These are phyloP conservation scores for Aspergillus alliaceus DNA, from an alignment of 2,329 filamentous ascomycete genomes.

Conservation along the genomic window DNA sequence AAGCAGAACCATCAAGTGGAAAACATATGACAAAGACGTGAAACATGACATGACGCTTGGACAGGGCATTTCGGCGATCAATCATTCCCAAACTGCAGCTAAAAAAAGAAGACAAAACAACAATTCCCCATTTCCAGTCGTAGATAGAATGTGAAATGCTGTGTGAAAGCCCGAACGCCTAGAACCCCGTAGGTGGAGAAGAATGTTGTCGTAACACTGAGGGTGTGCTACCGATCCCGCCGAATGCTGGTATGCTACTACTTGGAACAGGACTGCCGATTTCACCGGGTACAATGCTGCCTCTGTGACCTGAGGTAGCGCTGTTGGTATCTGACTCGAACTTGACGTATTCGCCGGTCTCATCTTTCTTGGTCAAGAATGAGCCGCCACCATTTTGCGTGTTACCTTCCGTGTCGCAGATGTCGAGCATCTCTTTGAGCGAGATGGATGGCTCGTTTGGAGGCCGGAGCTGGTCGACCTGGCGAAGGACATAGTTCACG, in stretches of 20 bases:
- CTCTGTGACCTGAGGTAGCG: constrained; percentile 42
- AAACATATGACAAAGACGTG: constrained; percentile 15
- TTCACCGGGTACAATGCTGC: constrained; percentile 58
- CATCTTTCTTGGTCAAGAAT: constrained; percentile 67
- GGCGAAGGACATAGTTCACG: constrained; percentile 60
- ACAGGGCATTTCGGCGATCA: constrained; percentile 5
- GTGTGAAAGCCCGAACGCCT: constrained; percentile 22
- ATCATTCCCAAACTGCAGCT: constrained; percentile 2
- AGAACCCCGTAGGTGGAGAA: constrained; percentile 39
- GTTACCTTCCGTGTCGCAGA: constrained; percentile 90
- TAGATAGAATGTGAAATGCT: constrained; percentile 1
- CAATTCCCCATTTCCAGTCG: constrained; percentile 6
- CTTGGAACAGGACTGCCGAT: constrained; percentile 66
- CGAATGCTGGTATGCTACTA: constrained; percentile 39
- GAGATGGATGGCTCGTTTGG: constrained; percentile 57
- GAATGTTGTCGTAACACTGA: constrained; percentile 39
- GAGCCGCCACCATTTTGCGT: constrained; percentile 83
- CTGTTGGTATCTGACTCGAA: constrained; percentile 55
- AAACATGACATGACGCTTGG: constrained; percentile 18
- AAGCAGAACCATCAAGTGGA: constrained; percentile 8
- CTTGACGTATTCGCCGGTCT: constrained; percentile 43
- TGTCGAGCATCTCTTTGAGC: constrained; percentile 72
- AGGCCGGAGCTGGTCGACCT: constrained; percentile 66
- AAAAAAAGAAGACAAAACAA: constrained; percentile 8
- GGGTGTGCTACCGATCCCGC: constrained; percentile 33